Base-by-base conservation (phyloP, 495 filamentous ascomycete genomes). In the Penicillium herquei region DNA sequence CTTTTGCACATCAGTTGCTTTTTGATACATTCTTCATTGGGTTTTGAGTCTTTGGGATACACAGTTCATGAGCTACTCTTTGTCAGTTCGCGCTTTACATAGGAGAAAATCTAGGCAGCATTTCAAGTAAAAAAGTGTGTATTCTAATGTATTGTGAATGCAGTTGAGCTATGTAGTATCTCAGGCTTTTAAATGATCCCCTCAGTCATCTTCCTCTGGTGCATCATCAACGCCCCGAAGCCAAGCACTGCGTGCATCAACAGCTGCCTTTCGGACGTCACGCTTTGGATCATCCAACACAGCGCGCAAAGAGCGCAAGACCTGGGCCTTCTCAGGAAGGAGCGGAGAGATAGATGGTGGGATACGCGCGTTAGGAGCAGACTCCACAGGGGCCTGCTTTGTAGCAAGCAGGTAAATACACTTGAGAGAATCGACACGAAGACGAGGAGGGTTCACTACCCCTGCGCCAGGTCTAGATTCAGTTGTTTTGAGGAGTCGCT, bases 261-360 rank as follows among this genome's bases (percentile, higher is more conserved):
- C 87, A 26, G 85, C 87, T 43, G 84, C 83, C 62, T 83, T 83
- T 33, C 87, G 78, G 5, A 91, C 87, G 60, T 75, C 74, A 39
- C 87, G 72, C 73, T 84, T 88, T 34, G 78, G 78, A 65, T 91
- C 87, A 76, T 91, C 87, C 56, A 90, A 58, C 10, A 78, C 75
- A 7, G 46, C 55, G 42, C 72, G 65, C 65, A 91, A 71, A 11
- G 74, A 69, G 53, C 78, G 77, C 43, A 85, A 62, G 9, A 89
- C 84, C 34, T 79, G 67, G 31, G 63, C 70, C 66, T 81, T 81
- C 54, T 80, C 84, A 14, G 85, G 80, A 31, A 90, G 52, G 17
- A 91, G 67, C 4, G 79, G 73, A 21, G 73, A 77, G 3, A 76
- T 58, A 14, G 65, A 65, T 14, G 69, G 65, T 1, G 69, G 66